Conservation (phyloP, 2,329 filamentous ascomycete species). For the Fusarium agapanthi region DNA sequence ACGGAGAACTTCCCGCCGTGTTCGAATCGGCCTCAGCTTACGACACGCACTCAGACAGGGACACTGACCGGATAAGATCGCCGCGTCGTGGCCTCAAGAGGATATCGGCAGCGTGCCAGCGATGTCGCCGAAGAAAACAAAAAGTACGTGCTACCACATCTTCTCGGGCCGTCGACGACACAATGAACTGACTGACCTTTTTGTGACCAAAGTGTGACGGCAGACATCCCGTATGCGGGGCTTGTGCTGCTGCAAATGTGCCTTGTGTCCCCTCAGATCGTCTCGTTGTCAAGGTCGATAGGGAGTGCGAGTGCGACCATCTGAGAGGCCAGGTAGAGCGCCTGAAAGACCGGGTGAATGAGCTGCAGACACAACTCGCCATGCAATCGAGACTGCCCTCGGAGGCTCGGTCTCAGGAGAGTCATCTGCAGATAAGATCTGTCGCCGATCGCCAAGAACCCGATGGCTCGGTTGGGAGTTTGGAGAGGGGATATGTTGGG, state of each 20-base stretch:
- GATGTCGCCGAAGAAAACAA: conserved; percentile 37
- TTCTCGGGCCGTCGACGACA: background rate
- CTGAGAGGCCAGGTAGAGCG: conserved; percentile 28
- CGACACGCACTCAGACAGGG: conserved; percentile 16
- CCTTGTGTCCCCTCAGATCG: conserved; percentile 37
- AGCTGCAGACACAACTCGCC: conserved; percentile 22
- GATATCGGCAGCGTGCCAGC: conserved; percentile 32
- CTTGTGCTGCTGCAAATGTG: conserved; percentile 23
- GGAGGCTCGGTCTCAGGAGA: background rate
- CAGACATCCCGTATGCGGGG: conserved; percentile 31
- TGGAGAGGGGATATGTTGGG: conserved; percentile 26
- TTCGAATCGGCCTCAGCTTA: conserved; percentile 12
- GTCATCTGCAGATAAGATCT: background rate
- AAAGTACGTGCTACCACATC: conserved; percentile 16
- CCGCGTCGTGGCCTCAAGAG: conserved; percentile 31
- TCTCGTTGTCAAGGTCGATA: conserved; percentile 28
- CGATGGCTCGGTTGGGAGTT: conserved; percentile 11
- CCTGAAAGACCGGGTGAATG: conserved; percentile 21
- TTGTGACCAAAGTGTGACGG: conserved; percentile 27
- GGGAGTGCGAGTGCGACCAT: conserved; percentile 33
- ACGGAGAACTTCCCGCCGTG: conserved; percentile 21
- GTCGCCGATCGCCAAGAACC: background rate
- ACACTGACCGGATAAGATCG: conserved; percentile 6
- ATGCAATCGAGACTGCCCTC: background rate
- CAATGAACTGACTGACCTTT: background rate